phyloP scores from a whole-genome alignment of 78 protist genomes.

The Dictyostelium citrinum region DNA sequence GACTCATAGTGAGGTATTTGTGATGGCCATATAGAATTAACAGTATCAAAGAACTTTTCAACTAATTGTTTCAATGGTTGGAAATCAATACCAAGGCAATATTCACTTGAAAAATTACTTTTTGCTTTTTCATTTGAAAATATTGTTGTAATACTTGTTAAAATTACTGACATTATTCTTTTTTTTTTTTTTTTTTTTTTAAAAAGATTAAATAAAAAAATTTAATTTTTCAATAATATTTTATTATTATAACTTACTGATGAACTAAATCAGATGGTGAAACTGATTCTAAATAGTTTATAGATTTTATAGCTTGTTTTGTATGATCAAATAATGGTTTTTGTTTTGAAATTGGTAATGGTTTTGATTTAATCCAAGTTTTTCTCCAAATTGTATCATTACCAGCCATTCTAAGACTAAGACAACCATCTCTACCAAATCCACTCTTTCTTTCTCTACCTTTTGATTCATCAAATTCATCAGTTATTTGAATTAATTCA shows the following conservation, averaged over 20 bases:
- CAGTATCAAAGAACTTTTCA: conserved; percentile 41
- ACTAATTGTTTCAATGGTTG: conserved; percentile 4
- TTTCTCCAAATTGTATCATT: conserved; percentile 43
- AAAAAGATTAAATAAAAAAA: neutral
- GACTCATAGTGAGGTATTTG: conserved; percentile 14
- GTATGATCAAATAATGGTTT: conserved; percentile 50
- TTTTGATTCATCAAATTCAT: conserved; percentile 55
- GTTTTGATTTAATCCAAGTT: conserved; percentile 33
- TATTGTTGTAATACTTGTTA: conserved; percentile 33
- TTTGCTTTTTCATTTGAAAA: conserved; percentile 36
- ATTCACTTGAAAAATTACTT: conserved; percentile 34
- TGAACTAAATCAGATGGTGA: conserved; percentile 31
- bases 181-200: neutral
- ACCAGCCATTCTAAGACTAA: conserved; percentile 31
- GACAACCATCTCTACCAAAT: conserved; percentile 60
- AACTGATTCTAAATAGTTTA: conserved; percentile 6
- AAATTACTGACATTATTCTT: conserved; percentile 29
- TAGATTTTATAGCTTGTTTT: conserved; percentile 31
- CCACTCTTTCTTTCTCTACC: conserved; percentile 16
- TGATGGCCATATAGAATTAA: conserved; percentile 16
- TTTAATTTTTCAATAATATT: neutral
- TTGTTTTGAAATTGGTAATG: conserved; percentile 28
- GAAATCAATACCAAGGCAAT: conserved; percentile 50
- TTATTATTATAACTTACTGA: conserved; percentile 11
- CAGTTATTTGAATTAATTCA: neutral